A percentile compares a stretch with the other conserved stretches of the same genome.
Conservation (phyloP, 1,284 basidiomycete species). For the Tilletia horrida region DNA sequence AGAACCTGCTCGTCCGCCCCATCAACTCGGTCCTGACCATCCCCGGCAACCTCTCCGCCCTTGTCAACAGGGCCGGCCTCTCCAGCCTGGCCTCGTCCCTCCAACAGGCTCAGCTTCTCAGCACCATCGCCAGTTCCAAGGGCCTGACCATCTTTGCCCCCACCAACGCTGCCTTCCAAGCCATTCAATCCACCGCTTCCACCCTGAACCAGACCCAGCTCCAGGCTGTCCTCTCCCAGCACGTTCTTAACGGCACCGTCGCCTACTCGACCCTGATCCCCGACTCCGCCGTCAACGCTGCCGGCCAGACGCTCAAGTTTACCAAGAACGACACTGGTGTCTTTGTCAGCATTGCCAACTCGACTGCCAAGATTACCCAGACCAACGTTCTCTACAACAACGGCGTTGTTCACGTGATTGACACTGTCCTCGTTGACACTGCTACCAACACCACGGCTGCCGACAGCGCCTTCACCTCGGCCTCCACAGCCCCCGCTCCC, state of each 20-base stretch:
- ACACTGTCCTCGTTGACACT: constrained; percentile 65
- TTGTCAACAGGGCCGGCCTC: background rate
- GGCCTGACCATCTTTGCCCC: constrained; percentile 73
- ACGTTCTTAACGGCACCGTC: constrained; percentile 69
- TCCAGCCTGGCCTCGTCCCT: background rate
- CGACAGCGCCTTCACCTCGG: constrained; percentile 58
- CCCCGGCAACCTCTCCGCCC: constrained; percentile 44
- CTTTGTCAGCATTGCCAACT: constrained; percentile 63
- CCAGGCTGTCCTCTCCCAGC: constrained; percentile 27
- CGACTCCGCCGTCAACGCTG: constrained; percentile 6
- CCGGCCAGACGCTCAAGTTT: background rate
- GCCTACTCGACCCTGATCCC: constrained; percentile 63
- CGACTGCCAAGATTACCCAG: constrained; percentile 63
- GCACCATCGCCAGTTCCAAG: constrained; percentile 6
- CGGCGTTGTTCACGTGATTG: constrained; percentile 69
- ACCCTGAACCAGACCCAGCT: constrained; percentile 63
- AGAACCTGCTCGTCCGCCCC: constrained; percentile 52
- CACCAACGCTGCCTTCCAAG: constrained; percentile 35
- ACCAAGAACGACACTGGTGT: constrained; percentile 56
- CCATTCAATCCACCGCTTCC: constrained; percentile 59
- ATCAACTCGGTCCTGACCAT: constrained; percentile 59
- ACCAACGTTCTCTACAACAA: constrained; percentile 68
- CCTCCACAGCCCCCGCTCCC: constrained; percentile 26
- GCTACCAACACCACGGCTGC: constrained; percentile 61
- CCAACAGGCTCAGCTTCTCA: background rate